Evolutionary conservation across 257 asterid genomes (phyloP).

Genomic region (Orobanche coerulescens): DNA sequence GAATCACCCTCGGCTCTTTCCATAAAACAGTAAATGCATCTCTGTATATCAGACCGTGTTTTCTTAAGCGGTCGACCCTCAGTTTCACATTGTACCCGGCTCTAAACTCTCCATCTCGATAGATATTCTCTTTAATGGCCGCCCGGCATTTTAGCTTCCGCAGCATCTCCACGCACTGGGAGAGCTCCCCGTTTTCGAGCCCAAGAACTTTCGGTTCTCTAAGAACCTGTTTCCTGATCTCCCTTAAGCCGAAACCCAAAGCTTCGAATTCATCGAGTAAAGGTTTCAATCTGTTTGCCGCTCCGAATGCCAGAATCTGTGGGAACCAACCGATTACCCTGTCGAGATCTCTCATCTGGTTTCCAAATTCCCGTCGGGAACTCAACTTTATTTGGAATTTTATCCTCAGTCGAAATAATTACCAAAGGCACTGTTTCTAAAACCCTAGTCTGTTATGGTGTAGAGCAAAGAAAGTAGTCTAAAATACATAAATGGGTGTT

Average conservation of each 20-base stretch:
- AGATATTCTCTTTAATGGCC: conserved; percentile 44
- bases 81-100: conserved; percentile 59
- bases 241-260: conserved; percentile 48
- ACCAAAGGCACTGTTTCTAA: conserved; percentile 54
- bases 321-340: conserved; percentile 45
- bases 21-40: conserved; percentile 69
- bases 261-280: conserved; percentile 57
- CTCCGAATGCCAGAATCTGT: conserved; percentile 35
- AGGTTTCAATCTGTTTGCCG: conserved; percentile 44
- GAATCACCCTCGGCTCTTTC: conserved; percentile 80
- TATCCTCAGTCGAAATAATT: conserved; percentile 34
- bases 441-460: conserved; percentile 21
- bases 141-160: conserved; percentile 61
- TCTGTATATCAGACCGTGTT: conserved; percentile 50
- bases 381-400: conserved; percentile 28
- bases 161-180: conserved; percentile 55
- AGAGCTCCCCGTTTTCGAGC: conserved; percentile 73
- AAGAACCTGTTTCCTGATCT: conserved; percentile 44
- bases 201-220: conserved; percentile 62
- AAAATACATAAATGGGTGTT: too few relatives aligned
- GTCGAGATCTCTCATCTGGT: conserved; percentile 38
- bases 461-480: too few relatives aligned
- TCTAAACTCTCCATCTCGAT: conserved; percentile 44
- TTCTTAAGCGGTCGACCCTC: conserved; percentile 61
- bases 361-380: conserved; percentile 49